phyloP scores from a whole-genome alignment of 2,329 filamentous ascomycete species.

The Penicillium sp. region DNA sequence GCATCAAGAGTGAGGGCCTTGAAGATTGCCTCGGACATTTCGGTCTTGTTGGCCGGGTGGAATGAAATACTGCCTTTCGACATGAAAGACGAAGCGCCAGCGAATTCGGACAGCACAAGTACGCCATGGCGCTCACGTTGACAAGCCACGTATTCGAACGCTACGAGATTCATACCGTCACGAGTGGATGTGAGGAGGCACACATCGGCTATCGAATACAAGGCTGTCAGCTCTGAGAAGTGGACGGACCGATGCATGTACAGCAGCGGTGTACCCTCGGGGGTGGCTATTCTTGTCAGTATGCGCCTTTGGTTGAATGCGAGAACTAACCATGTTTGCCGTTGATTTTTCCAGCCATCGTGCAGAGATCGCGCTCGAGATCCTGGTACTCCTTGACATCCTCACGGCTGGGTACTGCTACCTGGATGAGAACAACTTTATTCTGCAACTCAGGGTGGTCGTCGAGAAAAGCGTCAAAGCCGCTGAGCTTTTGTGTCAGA shows the following conservation, averaged over 20 bases:
- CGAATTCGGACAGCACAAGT: constrained; percentile 92
- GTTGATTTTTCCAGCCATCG: constrained; percentile 90
- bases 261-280: constrained; percentile 95
- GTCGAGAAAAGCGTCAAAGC: constrained; percentile 86
- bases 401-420: constrained; percentile 79
- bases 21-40: constrained; percentile 83
- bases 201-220: constrained; percentile 86
- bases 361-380: constrained; percentile 84
- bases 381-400: constrained; percentile 97
- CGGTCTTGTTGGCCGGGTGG: constrained; percentile 94
- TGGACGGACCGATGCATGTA: constrained; percentile 90
- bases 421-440: constrained; percentile 89
- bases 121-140: constrained; percentile 84
- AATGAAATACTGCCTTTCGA: constrained; percentile 80
- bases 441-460: constrained; percentile 93
- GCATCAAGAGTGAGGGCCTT: constrained; percentile 84
- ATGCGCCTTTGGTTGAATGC: not conserved
- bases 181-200: constrained; percentile 87
- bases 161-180: constrained; percentile 96
- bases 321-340: constrained; percentile 70
- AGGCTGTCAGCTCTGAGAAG: constrained; percentile 91
- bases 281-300: constrained; percentile 59
- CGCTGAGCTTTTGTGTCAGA: constrained; percentile 89
- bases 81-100: constrained; percentile 88
- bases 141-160: constrained; percentile 93